Conservation (phyloP, 306 rosid genomes). For the Cicer judaicum region DNA sequence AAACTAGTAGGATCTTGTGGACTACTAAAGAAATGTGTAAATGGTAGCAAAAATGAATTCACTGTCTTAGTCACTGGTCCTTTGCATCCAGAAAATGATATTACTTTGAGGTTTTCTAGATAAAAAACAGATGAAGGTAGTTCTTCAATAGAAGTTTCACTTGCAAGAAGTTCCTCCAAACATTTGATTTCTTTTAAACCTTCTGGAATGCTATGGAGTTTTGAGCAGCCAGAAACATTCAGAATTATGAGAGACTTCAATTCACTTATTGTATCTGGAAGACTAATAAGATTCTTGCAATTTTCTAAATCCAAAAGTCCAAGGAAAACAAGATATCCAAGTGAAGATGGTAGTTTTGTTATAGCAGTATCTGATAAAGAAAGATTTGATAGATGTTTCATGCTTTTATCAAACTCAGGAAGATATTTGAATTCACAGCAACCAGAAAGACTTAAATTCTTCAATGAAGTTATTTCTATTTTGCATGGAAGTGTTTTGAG, state of each 20-base stretch:
- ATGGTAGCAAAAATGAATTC: conserved; percentile 26
- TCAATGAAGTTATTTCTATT: conserved; percentile 45
- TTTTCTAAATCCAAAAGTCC: conserved; percentile 12
- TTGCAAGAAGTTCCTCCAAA: conserved; percentile 42
- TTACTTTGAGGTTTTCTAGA: conserved; percentile 31
- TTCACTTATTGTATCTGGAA: conserved; percentile 44
- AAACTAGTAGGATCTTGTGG: conserved; percentile 22
- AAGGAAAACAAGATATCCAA: conserved; percentile 46
- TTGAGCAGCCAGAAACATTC: conserved; percentile 46
- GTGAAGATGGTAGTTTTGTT: conserved; percentile 39
- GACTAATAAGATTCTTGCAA: conserved; percentile 48
- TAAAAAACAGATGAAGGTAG: conserved; percentile 41
- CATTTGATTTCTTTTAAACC: conserved; percentile 24
- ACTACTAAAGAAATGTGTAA: not conserved
- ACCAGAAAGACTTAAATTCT: conserved; percentile 42
- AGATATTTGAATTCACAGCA: conserved; percentile 38
- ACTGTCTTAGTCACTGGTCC: conserved; percentile 37
- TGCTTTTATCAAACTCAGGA: conserved; percentile 47
- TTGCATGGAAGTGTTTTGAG: conserved; percentile 47
- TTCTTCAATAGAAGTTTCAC: conserved; percentile 42
- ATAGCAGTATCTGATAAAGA: conserved; percentile 42
- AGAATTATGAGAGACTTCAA: conserved; percentile 43
- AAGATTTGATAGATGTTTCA: conserved; percentile 28
- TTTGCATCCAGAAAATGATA: conserved; percentile 45
- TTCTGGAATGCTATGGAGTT: conserved; percentile 36